A percentile compares a stretch with the other conserved stretches of the same genome.
These are phyloP conservation scores for Cadophora luteo-olivacea DNA, from an alignment of 2,329 filamentous ascomycete genomes.

Conservation along the genomic window DNA sequence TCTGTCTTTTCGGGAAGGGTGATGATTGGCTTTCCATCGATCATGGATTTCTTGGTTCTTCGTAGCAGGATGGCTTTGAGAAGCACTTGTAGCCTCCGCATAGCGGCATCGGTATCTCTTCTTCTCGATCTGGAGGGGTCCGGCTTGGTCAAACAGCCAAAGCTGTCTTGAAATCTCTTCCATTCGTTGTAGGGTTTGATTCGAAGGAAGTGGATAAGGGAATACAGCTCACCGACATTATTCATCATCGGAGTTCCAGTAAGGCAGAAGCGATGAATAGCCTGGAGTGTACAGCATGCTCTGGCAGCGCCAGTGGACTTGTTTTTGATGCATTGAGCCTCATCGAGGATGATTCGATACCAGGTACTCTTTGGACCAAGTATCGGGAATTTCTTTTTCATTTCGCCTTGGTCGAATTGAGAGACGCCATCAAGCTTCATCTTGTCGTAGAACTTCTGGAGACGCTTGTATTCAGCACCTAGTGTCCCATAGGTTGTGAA, in stretches of 20 bases:
- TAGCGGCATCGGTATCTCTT: slow-evolving; percentile 53
- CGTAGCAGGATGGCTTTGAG: slow-evolving; percentile 83
- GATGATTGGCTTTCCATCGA: slow-evolving; percentile 81
- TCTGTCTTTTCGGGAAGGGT: slow-evolving; percentile 70
- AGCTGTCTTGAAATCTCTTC: slow-evolving; percentile 60
- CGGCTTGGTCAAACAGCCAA: slow-evolving; percentile 40
- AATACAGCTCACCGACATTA: slow-evolving; percentile 76
- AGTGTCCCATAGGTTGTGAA: slow-evolving; percentile 81
- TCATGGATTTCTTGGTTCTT: slow-evolving; percentile 78
- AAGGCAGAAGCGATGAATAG: slow-evolving; percentile 74
- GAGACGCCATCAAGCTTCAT: slow-evolving; percentile 32
- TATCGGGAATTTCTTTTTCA: slow-evolving; percentile 47
- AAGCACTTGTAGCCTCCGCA: slow-evolving; percentile 75
- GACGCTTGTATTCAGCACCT: slow-evolving; percentile 68
- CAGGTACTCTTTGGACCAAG: slow-evolving; percentile 67
- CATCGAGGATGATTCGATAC: slow-evolving; percentile 77
- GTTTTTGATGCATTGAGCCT: slow-evolving; percentile 85
- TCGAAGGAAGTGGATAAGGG: slow-evolving; percentile 76
- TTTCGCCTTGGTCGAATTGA: slow-evolving; percentile 48
- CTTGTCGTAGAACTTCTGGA: slow-evolving; percentile 54
- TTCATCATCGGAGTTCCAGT: slow-evolving; percentile 93
- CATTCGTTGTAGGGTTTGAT: slow-evolving; percentile 77
- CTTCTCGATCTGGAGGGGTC: slow-evolving; percentile 5
- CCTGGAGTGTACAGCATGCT: slow-evolving; percentile 63
- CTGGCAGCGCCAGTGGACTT: slow-evolving; percentile 65